Evolutionary conservation across 2,329 filamentous ascomycete species (phyloP).

Genomic region (Paraphaeosphaeria sporulosa): DNA sequence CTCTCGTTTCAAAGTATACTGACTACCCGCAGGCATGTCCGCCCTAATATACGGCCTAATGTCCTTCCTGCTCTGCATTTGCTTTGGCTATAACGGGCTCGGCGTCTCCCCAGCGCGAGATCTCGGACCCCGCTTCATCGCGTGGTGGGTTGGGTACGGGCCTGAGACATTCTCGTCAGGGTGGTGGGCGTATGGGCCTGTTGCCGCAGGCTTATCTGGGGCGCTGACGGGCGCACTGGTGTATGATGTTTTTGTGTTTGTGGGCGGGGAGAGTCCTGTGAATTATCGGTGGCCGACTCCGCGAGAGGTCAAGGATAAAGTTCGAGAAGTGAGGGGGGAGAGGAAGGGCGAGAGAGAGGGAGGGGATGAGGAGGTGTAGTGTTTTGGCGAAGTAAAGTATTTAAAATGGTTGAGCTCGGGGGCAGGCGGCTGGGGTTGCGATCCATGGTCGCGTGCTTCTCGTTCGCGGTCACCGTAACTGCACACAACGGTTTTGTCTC

Average conservation of each 20-base stretch:
- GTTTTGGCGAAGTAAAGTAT: not conserved
- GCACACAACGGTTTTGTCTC: no score
- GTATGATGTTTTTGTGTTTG: conserved; percentile 44
- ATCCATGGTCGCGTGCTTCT: no score
- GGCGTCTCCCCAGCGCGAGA: conserved; percentile 75
- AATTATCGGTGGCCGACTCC: conserved; percentile 40
- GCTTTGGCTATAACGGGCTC: conserved; percentile 38
- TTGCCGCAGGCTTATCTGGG: conserved; percentile 35
- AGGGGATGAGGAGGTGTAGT: conserved; percentile 24
- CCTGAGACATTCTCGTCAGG: conserved; percentile 48
- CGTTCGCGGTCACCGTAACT: no score
- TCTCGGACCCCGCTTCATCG: conserved; percentile 73
- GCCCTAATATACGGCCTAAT: conserved; percentile 49
- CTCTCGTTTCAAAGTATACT: conserved; percentile 60
- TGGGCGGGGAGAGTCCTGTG: conserved; percentile 39
- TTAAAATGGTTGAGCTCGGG: no score
- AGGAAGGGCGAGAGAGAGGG: conserved; percentile 28
- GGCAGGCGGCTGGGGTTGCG: no score
- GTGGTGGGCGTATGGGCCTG: conserved; percentile 41
- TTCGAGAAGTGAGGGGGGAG: conserved; percentile 13
- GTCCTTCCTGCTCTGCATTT: conserved; percentile 34
- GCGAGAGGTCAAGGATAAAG: conserved; percentile 32
- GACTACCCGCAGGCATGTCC: conserved; percentile 53
- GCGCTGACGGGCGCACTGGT: conserved; percentile 35
- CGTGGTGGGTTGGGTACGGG: conserved; percentile 72